Base-by-base conservation (phyloP, 1,284 basidiomycete genomes). In the Irpex rosettiformis region DNA sequence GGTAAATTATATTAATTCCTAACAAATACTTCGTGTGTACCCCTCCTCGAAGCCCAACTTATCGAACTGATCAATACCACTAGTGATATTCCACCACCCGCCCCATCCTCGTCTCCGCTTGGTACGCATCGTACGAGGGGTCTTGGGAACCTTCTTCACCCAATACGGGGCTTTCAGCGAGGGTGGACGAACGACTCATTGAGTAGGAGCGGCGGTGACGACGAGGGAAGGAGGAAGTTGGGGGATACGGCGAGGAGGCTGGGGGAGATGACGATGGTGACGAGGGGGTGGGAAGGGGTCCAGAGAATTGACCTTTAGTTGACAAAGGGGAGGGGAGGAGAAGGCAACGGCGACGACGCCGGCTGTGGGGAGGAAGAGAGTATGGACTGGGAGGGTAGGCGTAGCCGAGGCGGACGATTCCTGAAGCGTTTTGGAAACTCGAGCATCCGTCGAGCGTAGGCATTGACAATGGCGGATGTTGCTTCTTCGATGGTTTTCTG, bases 41-140 rank as follows among this genome's bases (percentile, higher is more conserved):
- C n/a, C n/a, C n/a, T n/a, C n/a, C n/a, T n/a, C n/a, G n/a, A n/a
- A n/a, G n/a, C n/a, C n/a, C n/a, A n/a, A n/a, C n/a, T n/a, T n/a
- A n/a, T n/a, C 66, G 25, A 61, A 57, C 11, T 56, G 57, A 3
- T 60, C 63, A 56, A 69, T 61, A 56, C 56, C 64, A 6, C n/a
- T n/a, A n/a, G 67, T 66, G 37, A 60, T 47, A 33, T 64, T 58
- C 70, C 69, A 70, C 54, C 62, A 51, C 21, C 70, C 70, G 5
- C 68, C 67, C 70, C 69, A 72, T 2, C 70, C 70, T 61, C 67
- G 67, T 47, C 70, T 64, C 16, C 68, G 61, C 58, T 72, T 67
- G 29, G 61, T 62, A 2, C 68, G 53, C 30, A 64, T 57, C 57
- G 69, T 70, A 3, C 66, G 57, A 24, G 69, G 69, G 5, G 70